Conservation (phyloP, 805 yeast species). For the Zygosaccharomyces rouxii region DNA sequence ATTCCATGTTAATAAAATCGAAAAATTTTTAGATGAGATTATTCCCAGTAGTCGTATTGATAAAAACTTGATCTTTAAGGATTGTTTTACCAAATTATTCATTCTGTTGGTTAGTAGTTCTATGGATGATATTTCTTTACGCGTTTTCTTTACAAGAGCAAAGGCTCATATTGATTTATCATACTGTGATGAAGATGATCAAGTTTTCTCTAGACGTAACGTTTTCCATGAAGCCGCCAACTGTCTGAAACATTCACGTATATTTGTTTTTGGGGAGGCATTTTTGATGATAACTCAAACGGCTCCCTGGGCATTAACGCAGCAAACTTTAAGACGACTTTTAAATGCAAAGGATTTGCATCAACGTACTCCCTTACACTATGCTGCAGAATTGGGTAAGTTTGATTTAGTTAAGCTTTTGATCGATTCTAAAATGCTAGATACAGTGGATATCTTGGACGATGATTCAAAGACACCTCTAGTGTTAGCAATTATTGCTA, state of each 20-base stretch:
- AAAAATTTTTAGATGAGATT: slow-evolving; percentile 15
- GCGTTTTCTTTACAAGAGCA: slow-evolving; percentile 39
- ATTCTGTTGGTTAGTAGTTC: slow-evolving; percentile 59
- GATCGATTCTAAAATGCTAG: slow-evolving; percentile 31
- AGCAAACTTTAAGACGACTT: slow-evolving; percentile 24
- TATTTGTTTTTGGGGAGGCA: slow-evolving; percentile 29
- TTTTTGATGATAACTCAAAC: slow-evolving; percentile 10
- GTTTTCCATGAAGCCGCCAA: slow-evolving; percentile 66
- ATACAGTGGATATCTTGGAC: slow-evolving; percentile 45
- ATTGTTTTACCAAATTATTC: slow-evolving; percentile 62
- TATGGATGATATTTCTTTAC: slow-evolving; percentile 53
- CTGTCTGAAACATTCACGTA: slow-evolving; percentile 26
- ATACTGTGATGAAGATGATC: slow-evolving; percentile 55
- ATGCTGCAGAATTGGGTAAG: slow-evolving; percentile 64
- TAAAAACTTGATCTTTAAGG: slow-evolving; percentile 20
- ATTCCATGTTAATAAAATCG: slow-evolving; percentile 27
- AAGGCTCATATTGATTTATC: slow-evolving; percentile 50
- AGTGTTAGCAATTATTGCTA: slow-evolving; percentile 68
- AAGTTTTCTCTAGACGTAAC: slow-evolving; percentile 56
- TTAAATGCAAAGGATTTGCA: slow-evolving; percentile 51
- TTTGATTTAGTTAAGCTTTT: slow-evolving; percentile 40
- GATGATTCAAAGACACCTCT: slow-evolving; percentile 80
- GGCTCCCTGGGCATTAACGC: slow-evolving; percentile 12
- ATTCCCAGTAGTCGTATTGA: slow-evolving; percentile 18
- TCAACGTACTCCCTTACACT: slow-evolving; percentile 82